Conservation (phyloP, 257 asterid genomes). For the Solanum dulcamara region DNA sequence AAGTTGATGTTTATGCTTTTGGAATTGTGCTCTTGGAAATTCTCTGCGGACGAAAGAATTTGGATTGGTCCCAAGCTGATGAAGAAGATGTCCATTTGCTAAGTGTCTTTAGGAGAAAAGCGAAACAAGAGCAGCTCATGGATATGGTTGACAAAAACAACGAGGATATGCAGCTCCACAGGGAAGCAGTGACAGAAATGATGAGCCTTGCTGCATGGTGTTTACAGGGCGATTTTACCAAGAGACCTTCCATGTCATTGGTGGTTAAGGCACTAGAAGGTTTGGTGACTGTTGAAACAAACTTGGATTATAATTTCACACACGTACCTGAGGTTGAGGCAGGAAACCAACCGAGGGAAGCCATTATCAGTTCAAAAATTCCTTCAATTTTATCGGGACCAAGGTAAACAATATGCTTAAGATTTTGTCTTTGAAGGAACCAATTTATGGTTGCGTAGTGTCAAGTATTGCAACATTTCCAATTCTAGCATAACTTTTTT, state of each 20-base stretch:
- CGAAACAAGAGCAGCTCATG: neutral
- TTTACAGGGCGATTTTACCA: neutral
- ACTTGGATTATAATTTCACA: neutral
- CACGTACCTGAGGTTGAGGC: neutral
- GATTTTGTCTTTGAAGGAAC: neutral
- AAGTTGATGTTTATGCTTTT: neutral
- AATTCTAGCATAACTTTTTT: neutral
- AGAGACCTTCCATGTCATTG: neutral
- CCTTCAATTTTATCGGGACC: neutral
- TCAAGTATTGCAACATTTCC: neutral
- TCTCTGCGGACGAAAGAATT: neutral
- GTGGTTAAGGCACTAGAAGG: neutral
- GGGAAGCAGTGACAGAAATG: neutral
- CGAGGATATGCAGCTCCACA: neutral
- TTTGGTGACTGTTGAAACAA: neutral
- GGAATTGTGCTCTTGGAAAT: neutral
- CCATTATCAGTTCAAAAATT: neutral
- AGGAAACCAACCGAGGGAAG: neutral
- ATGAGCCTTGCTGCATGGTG: neutral
- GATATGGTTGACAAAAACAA: neutral
- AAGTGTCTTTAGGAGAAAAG: neutral
- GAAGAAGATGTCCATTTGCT: neutral
- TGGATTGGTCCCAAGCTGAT: neutral
- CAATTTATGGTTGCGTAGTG: neutral
- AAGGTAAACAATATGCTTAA: neutral